These are phyloP conservation scores for Penicillium hesseltinei DNA, from an alignment of 2,329 filamentous ascomycete species.

Conservation along the genomic window DNA sequence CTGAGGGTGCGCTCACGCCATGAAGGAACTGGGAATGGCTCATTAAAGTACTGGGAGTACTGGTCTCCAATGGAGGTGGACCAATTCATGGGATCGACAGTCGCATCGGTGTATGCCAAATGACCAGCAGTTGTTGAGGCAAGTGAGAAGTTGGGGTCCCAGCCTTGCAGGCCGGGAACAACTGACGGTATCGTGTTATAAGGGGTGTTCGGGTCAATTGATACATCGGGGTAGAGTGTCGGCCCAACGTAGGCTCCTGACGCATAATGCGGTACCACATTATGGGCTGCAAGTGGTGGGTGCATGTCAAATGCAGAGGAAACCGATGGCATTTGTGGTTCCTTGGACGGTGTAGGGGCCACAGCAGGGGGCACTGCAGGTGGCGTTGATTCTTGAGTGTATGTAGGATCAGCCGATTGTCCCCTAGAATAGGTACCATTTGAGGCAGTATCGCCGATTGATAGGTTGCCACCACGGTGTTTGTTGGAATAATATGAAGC, in stretches of 20 bases:
- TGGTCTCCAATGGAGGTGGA: constrained; percentile 46
- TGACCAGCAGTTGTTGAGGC: constrained; percentile 38
- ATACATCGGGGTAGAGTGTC: constrained; percentile 25
- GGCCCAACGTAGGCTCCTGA: constrained; percentile 22
- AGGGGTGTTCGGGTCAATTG: constrained; percentile 39
- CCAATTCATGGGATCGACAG: constrained; percentile 43
- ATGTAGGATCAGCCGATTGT: constrained; percentile 34
- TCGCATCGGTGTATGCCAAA: constrained; percentile 36
- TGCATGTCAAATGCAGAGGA: constrained; percentile 19
- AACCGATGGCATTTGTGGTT: constrained; percentile 11
- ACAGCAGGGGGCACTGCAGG: constrained; percentile 15
- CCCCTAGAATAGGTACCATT: constrained; percentile 36
- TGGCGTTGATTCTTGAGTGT: constrained; percentile 24
- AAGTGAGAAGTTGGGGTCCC: constrained; percentile 42
- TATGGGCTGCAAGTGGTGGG: constrained; percentile 13
- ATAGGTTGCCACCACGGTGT: constrained; percentile 27
- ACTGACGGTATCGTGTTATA: constrained; percentile 43
- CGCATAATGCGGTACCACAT: constrained; percentile 21
- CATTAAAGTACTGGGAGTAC: constrained; percentile 49
- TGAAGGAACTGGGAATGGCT: constrained; percentile 46
- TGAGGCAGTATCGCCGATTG: constrained; percentile 30
- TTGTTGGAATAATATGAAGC: constrained; percentile 38
- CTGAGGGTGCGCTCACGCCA: constrained; percentile 66
- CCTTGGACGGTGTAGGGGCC: constrained; percentile 21
- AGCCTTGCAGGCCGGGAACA: constrained; percentile 41